Base-by-base conservation (phyloP, 1,139 yeast genomes). In the Yarrowia galli region DNA sequence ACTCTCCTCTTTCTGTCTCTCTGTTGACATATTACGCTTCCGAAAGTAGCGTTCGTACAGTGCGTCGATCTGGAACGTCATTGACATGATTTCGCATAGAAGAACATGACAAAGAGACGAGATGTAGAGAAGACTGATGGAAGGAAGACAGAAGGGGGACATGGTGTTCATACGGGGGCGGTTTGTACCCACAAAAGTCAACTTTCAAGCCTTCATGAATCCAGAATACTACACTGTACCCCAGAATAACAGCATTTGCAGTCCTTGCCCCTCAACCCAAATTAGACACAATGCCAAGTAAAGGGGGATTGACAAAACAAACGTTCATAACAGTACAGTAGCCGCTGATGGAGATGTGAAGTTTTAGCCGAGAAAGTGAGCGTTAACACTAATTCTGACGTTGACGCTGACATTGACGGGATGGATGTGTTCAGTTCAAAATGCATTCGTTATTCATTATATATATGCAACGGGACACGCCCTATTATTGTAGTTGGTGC, bases 401-500 rank as follows among this genome's bases (percentile, higher is more conserved):
- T 13, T 42, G n/a, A n/a, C n/a, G n/a, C n/a, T n/a, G n/a, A n/a
- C n/a, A n/a, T n/a, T n/a, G n/a, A n/a, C n/a, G n/a, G n/a, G 9
- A 6, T 9, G 15, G 38, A 10, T 8, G 38, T 35, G 3, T 8
- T 6, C 13, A 7, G 38, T 9, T 35, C 38, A 28, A 45, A 40
- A 54, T 54, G 61, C 61, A 54, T 54, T 54, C 61, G 61, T 54
- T 54, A 54, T 54, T 54, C 61, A 18, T 54, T 54, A 54, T 40
- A 40, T 54, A 54, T 54, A 54, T 54, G 61, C 61, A 54, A 25
- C 60, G 60, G 43, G 60, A 18, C 42, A 16, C 10, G 60, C 60
- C 60, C 32, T 51, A 18, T 53, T 53, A 36, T 51, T 35, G 58
- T 51, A 32, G 22, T 3, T 15, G 18, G 13, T 23, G 16, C 23